Conservation (phyloP, 179 eudicot genomes). For the Nepenthes alata region DNA sequence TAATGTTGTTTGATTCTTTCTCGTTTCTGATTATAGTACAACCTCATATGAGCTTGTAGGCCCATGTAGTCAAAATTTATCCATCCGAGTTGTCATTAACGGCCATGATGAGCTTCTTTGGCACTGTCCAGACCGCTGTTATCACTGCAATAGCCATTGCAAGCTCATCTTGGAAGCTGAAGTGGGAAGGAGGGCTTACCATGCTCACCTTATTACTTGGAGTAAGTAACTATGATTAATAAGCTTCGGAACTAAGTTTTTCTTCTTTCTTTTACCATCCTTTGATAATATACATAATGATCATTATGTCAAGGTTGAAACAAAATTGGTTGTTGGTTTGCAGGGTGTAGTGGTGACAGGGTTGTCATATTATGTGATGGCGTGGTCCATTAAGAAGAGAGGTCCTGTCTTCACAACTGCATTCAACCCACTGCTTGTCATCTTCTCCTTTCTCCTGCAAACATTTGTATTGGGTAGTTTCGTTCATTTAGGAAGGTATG, state of each 20-base stretch:
- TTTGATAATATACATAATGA: too few relatives aligned
- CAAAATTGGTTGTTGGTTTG: background rate
- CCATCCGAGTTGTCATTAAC: background rate
- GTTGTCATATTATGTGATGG: background rate
- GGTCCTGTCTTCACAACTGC: conserved; percentile 1
- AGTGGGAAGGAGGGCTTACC: conserved; percentile 1
- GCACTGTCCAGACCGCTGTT: background rate
- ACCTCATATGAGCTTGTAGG: background rate
- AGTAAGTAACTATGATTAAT: background rate
- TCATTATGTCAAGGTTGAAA: too few relatives aligned
- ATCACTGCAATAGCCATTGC: background rate
- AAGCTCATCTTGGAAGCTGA: conserved; percentile 1
- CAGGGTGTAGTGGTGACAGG: conserved; percentile 1
- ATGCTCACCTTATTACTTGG: background rate
- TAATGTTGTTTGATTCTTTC: background rate
- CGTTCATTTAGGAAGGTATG: conserved; percentile 1
- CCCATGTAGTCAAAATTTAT: background rate
- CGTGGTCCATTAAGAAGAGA: conserved; percentile 1
- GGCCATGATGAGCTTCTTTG: conserved; percentile 1
- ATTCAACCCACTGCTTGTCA: background rate
- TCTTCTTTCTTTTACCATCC: too few relatives aligned
- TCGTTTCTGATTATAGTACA: too few relatives aligned
- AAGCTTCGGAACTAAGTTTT: too few relatives aligned
- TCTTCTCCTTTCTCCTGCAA: background rate
- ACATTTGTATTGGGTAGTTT: background rate